These are phyloP conservation scores for Wallacemonas sp. DNA, from an alignment of 208 protist genomes.

Conservation along the genomic window DNA sequence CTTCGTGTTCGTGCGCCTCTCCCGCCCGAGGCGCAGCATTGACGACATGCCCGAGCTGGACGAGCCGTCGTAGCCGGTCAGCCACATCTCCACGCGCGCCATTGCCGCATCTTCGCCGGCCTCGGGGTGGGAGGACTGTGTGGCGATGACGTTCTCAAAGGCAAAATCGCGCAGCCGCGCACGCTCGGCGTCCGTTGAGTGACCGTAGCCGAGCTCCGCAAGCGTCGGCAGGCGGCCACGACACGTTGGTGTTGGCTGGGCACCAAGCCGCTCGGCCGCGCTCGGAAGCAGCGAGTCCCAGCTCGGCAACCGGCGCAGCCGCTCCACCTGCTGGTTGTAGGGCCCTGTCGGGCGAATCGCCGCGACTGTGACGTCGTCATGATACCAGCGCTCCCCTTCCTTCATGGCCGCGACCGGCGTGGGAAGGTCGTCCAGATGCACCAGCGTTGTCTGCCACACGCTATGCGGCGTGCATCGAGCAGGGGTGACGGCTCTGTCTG, in stretches of 20 bases:
- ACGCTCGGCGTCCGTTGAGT: conserved; percentile 10
- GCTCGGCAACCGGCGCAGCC: conserved; percentile 28
- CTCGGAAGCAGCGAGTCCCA: conserved; percentile 36
- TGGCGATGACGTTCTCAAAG: conserved; percentile 73
- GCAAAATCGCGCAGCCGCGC: conserved; percentile 26
- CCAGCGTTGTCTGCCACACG: conserved; percentile 88
- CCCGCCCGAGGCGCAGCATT: conserved; percentile 66
- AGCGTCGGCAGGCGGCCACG: conserved; percentile 70
- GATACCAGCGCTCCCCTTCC: conserved; percentile 86
- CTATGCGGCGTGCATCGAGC: conserved; percentile 38
- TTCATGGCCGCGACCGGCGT: conserved; percentile 75
- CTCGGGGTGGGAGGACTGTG: conserved; percentile 60
- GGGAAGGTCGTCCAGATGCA: conserved; percentile 87
- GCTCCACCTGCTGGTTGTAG: conserved; percentile 53
- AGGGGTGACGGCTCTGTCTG: not conserved
- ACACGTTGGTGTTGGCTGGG: conserved; percentile 25
- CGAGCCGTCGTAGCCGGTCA: conserved; percentile 28
- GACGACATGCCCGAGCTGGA: conserved; percentile 44
- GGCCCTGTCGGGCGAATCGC: conserved; percentile 73
- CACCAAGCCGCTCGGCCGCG: conserved; percentile 26
- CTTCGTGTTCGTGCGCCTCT: conserved; percentile 76
- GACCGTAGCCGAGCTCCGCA: conserved; percentile 65
- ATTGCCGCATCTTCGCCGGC: conserved; percentile 68
- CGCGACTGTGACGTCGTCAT: conserved; percentile 80
- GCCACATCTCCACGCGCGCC: conserved; percentile 61